Conservation (phyloP, 495 filamentous ascomycete genomes). For the Penicillium odoratum region DNA sequence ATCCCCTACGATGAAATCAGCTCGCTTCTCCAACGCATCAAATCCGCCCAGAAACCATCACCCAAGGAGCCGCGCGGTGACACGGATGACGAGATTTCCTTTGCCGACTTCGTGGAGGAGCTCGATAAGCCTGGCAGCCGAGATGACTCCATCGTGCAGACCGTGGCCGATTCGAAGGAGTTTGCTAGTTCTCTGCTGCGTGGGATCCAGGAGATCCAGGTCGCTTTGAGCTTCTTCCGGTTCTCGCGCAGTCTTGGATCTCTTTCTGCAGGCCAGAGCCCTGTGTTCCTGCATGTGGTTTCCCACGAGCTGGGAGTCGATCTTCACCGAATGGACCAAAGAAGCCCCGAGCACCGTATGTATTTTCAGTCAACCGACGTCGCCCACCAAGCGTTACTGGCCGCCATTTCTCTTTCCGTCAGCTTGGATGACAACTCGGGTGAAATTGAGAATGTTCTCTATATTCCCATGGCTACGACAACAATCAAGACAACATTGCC, state of each 20-base stretch:
- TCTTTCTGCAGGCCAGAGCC: constrained; percentile 61
- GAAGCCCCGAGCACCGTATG: constrained; percentile 95
- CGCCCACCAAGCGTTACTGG: constrained; percentile 91
- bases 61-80: constrained; percentile 37
- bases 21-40: constrained; percentile 55
- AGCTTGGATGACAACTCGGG: constrained; percentile 86
- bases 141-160: constrained; percentile 75
- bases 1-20: constrained; percentile 85
- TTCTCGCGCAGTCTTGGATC: constrained; percentile 74
- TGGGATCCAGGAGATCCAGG: constrained; percentile 94
- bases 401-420: constrained; percentile 87
- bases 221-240: constrained; percentile 90
- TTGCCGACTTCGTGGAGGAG: constrained; percentile 79
- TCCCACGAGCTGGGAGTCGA: constrained; percentile 97
- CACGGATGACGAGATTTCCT: constrained; percentile 57
- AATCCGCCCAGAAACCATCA: constrained; percentile 35
- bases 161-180: constrained; percentile 89
- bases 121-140: constrained; percentile 68
- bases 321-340: constrained; percentile 87
- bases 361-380: constrained; percentile 94
- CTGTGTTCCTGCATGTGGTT: constrained; percentile 78
- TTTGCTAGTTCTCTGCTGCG: constrained; percentile 87
- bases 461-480: constrained; percentile 96
- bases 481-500: constrained; percentile 93
- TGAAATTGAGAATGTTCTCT: constrained; percentile 82